A percentile compares a stretch with the other conserved stretches of the same genome.
These are phyloP conservation scores for Orbilia brochopaga DNA, from an alignment of 2,329 filamentous ascomycete species.

Conservation along the genomic window DNA sequence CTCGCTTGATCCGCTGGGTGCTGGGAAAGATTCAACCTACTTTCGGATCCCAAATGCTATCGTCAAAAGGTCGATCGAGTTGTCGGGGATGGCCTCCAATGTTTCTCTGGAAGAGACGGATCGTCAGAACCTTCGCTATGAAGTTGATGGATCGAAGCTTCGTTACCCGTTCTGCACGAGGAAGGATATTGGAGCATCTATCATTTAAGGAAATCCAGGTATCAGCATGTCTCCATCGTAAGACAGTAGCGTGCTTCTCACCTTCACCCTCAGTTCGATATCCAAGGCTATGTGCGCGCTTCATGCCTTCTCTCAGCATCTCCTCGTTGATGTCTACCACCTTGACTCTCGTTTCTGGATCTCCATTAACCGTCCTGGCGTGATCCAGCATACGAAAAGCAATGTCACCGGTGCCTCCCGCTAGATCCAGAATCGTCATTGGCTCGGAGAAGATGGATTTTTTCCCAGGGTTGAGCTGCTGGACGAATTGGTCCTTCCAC, in stretches of 20 bases:
- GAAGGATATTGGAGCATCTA: conserved; percentile 50
- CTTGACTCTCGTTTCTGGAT: conserved; percentile 80
- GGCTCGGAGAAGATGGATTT: conserved; percentile 59
- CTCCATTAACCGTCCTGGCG: conserved; percentile 77
- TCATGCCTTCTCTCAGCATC: conserved; percentile 87
- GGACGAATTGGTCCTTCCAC: conserved; percentile 97
- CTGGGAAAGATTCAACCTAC: conserved; percentile 15
- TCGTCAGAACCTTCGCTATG: conserved; percentile 66
- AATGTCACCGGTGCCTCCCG: conserved; percentile 96
- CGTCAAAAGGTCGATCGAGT: conserved; percentile 90
- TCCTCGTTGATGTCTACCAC: conserved; percentile 95
- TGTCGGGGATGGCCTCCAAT: conserved; percentile 64
- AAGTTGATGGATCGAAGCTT: conserved; percentile 62
- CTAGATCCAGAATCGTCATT: conserved; percentile 86
- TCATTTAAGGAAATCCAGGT: conserved; percentile 1
- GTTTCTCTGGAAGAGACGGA: conserved; percentile 56
- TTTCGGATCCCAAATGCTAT: conserved; percentile 97
- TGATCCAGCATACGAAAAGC: conserved; percentile 95
- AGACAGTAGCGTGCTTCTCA: conserved; percentile 13
- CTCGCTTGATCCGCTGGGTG: neutral
- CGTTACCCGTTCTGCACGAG: conserved; percentile 49
- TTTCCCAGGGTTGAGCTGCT: conserved; percentile 81
- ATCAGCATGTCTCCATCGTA: conserved; percentile 51
- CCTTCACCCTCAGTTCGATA: conserved; percentile 47
- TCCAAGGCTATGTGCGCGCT: conserved; percentile 69